These are phyloP conservation scores for Acaromyces ingoldii DNA, from an alignment of 1,284 basidiomycete species.

Conservation along the genomic window DNA sequence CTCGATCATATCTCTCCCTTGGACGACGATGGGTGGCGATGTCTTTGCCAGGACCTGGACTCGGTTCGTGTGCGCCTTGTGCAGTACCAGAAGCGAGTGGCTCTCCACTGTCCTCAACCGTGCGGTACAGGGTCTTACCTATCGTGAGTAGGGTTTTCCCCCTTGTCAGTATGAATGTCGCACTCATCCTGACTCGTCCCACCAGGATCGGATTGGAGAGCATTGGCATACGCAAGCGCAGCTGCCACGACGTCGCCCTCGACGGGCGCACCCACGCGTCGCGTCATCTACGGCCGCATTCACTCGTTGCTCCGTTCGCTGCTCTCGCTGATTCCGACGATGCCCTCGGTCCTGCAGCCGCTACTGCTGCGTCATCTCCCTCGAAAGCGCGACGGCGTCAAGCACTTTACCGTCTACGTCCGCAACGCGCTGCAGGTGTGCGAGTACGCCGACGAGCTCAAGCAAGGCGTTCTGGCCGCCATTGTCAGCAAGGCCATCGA, in stretches of 20 bases:
- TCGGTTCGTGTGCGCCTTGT: constrained; percentile 77
- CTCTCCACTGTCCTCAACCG: constrained; percentile 74
- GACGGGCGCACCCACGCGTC: constrained; percentile 58
- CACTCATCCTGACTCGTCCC: neutral
- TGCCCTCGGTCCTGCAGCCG: constrained; percentile 62
- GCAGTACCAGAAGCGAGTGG: constrained; percentile 90
- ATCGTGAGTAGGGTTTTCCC: constrained; percentile 63
- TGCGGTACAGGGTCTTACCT: constrained; percentile 76
- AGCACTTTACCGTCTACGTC: constrained; percentile 81
- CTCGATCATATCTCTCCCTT: constrained; percentile 80
- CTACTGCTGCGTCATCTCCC: constrained; percentile 80
- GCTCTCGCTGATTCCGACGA: constrained; percentile 68
- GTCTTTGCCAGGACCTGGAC: constrained; percentile 58
- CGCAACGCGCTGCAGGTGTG: constrained; percentile 80
- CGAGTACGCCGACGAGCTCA: constrained; percentile 82
- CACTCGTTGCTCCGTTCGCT: constrained; percentile 80
- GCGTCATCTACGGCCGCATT: constrained; percentile 77
- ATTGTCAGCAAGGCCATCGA: constrained; percentile 87
- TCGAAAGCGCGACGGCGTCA: constrained; percentile 80
- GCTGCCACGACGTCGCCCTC: neutral
- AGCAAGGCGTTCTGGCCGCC: constrained; percentile 74
- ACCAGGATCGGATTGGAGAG: constrained; percentile 8
- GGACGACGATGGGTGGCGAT: constrained; percentile 59
- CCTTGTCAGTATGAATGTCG: neutral
- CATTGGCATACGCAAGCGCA: neutral